Conservation (phyloP, 805 yeast genomes). For the Wickerhamiella musiphila region DNA sequence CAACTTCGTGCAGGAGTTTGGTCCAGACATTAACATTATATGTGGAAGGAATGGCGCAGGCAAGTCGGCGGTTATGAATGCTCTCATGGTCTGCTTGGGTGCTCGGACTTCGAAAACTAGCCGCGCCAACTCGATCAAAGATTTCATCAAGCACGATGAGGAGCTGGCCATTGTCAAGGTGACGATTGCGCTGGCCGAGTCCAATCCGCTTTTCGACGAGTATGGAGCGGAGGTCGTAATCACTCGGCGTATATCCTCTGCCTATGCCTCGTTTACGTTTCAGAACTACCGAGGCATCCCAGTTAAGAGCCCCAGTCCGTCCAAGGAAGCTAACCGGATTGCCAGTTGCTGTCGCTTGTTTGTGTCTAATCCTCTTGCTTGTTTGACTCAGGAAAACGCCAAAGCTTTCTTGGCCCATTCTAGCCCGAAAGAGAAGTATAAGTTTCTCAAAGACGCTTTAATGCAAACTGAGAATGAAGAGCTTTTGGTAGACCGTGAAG, state of each 20-base stretch:
- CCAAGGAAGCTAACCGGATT: conserved; percentile 48
- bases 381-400: conserved; percentile 87
- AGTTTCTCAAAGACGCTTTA: conserved; percentile 51
- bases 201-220: conserved; percentile 42
- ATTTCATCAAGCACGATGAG: conserved; percentile 62
- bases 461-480: too few relatives aligned
- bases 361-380: conserved; percentile 80
- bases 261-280: conserved; percentile 37
- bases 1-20: conserved; percentile 54
- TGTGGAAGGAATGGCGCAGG: conserved; percentile 89
- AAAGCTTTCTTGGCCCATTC: conserved; percentile 72
- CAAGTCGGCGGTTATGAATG: conserved; percentile 74
- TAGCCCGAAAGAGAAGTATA: conserved; percentile 52
- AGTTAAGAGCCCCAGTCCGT: conserved; percentile 44
- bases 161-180: conserved; percentile 50
- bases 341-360: conserved; percentile 56
- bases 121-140: conserved; percentile 57
- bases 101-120: conserved; percentile 77
- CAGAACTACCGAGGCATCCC: conserved; percentile 32
- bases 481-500: too few relatives aligned
- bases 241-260: conserved; percentile 40
- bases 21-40: conserved; percentile 69
- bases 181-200: conserved; percentile 34
- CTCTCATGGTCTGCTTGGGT: conserved; percentile 73
- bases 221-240: conserved; percentile 57